These are phyloP conservation scores for Penicillium crustosum DNA, from an alignment of 2,329 filamentous ascomycete genomes.

Conservation along the genomic window DNA sequence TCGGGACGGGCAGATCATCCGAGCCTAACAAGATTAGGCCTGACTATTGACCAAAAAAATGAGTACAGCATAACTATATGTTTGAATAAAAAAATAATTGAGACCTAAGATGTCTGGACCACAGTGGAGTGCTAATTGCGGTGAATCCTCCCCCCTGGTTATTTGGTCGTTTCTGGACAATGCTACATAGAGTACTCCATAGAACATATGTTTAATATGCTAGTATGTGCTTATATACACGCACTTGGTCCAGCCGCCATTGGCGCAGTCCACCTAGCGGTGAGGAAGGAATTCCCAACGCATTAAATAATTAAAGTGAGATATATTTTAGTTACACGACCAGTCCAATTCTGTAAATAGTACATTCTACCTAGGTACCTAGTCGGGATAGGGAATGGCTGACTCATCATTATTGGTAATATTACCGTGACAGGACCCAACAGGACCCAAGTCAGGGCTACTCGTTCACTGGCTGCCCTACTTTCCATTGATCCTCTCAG, in stretches of 20 bases:
- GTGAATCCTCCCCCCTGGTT: slow-evolving; percentile 1
- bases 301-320: not conserved
- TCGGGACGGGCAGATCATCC: slow-evolving; percentile 5
- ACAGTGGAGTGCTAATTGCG: slow-evolving; percentile 10
- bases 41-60: not conserved
- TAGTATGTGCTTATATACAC: not conserved
- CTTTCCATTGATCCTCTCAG: slow-evolving; percentile 8
- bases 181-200: not conserved
- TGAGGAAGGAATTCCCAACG: slow-evolving; percentile 3
- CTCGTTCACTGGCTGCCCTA: slow-evolving; percentile 30
- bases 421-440: not conserved
- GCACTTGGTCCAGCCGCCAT: slow-evolving; percentile 5
- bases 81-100: slow-evolving; percentile 1
- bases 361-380: no score
- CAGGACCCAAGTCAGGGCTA: no score
- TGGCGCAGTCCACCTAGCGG: slow-evolving; percentile 8
- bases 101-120: slow-evolving; percentile 6
- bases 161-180: not conserved
- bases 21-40: slow-evolving; percentile 8
- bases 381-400: slow-evolving; percentile 28
- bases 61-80: not conserved
- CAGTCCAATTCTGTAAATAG: slow-evolving; percentile 3
- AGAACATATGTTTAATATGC: no score
- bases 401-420: slow-evolving; percentile 26
- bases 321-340: not conserved